Base-by-base conservation (phyloP, 2,329 filamentous ascomycete species). In the Sarocladium kiliense region DNA sequence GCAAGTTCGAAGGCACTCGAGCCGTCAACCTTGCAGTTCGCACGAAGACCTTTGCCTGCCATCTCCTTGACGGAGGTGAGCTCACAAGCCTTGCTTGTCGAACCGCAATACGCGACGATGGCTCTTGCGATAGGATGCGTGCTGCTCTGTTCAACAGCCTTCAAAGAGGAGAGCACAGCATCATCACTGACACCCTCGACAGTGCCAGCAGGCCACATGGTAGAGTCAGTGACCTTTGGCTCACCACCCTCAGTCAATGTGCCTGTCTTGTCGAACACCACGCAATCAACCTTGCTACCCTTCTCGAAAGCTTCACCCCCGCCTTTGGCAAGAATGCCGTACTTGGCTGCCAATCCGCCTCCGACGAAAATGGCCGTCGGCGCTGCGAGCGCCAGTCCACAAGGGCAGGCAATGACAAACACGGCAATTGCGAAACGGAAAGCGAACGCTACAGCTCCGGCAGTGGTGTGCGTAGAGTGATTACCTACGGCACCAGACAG, bases 261-360 rank as follows among this genome's bases (percentile, higher is more conserved):
- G 1, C 90, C 90, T 0, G 90, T 95, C 76, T 95, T 94, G 77
- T 95, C 90, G 66, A 95, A 94, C 1, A 94, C 87, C 37, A 94
- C 85, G 54, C 86, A 87, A 66, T 91, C 85, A 44, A 92, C 78
- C 11, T 81, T 82, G 66, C 88, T 91, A 3, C 89, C 89, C 71
- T 91, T 90, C 67, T 93, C 88, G 65, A 94, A 93, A 0, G 89
- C 90, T 66, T 92, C 88, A 32, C 90, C 90, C 21, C 90, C 90
- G 21, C 90, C 89, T 69, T 91, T 91, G 61, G 88, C 89, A 1
- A 95, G 76, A 55, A 95, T 91, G 1, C 90, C 90, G 63, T 89
- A 74, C 66, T 87, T 86, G 6, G 90, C 90, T 2, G 90, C 90
- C 18, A 94, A 74, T 1, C 89, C 89, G 34, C 88, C 86, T 2